Evolutionary conservation across 139 green algal genomes (phyloP), one percentile per base, ranked within the genome.

Genomic region (Penium margaritaceum): DNA sequence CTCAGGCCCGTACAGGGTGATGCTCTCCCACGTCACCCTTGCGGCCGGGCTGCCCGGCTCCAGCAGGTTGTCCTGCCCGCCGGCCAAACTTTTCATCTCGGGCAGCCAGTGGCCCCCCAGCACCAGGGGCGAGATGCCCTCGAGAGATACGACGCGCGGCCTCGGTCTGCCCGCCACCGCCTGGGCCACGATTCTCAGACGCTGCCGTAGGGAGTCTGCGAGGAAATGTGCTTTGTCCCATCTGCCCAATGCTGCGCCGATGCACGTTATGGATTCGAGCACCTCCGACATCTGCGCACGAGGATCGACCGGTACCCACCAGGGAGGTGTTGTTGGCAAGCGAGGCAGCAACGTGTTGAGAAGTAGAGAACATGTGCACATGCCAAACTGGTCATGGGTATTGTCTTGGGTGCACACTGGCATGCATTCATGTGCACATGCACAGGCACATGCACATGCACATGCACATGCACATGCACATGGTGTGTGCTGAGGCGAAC

Each of bases 241-340:
- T 19, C 84, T 85, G 1, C 83, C 87, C 6, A 86, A 83, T 1
- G 88, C 87, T 0, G 79, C 72, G 7, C 88, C 92, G 5, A 97
- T 78, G 77, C 87, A 70, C 51, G 91, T 36, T 27, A 96, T 89
- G 4, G 84, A 78, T 38, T 94, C 85, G 17, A 97, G 76, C n/a
- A 95, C 88, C 36, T 97, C 91, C 27, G 67, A 61, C 41, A 81
- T 24, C 74, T 81, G 34, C 32, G 19, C 14, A 27, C 15, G 7
- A 35, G 57, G 57, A n/a, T n/a, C n/a, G n/a, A n/a, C n/a, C n/a
- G n/a, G n/a, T n/a, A n/a, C n/a, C n/a, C n/a, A n/a, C n/a, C n/a
- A n/a, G n/a, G n/a, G n/a, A n/a, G n/a, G n/a, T n/a, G n/a, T n/a
- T n/a, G n/a, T n/a, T n/a, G n/a, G n/a, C n/a, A n/a, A n/a, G 57